phyloP scores from a whole-genome alignment of 2,329 filamentous ascomycete species.

The Phyllosticta citriasiana region DNA sequence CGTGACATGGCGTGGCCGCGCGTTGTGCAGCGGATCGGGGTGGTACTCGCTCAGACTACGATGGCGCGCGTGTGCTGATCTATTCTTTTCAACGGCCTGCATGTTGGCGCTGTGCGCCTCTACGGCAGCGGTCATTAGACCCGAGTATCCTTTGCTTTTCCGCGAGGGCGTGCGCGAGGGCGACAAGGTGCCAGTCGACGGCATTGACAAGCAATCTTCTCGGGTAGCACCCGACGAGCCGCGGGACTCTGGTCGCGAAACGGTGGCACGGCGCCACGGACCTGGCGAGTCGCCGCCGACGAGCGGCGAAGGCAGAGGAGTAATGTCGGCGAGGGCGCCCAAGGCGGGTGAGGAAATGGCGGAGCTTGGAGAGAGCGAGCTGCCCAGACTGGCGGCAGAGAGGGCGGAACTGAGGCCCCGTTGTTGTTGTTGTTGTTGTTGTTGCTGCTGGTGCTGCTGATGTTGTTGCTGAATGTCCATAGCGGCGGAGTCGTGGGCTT shows the following conservation, averaged over 20 bases:
- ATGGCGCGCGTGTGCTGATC: slow-evolving; percentile 52
- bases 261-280: slow-evolving; percentile 30
- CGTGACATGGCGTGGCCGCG: slow-evolving; percentile 60
- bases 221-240: slow-evolving; percentile 18
- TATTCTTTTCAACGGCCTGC: slow-evolving; percentile 22
- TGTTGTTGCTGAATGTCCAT: slow-evolving; percentile 27
- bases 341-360: slow-evolving; percentile 39
- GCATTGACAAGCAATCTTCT: slow-evolving; percentile 23
- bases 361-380: slow-evolving; percentile 36
- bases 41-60: slow-evolving; percentile 83
- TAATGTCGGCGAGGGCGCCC: slow-evolving; percentile 39
- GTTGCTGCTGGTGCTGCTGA: not conserved
- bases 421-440: not conserved
- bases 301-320: slow-evolving; percentile 42
- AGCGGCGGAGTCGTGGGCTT: slow-evolving; percentile 27
- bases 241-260: slow-evolving; percentile 24
- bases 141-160: slow-evolving; percentile 40
- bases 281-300: slow-evolving; percentile 32
- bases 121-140: slow-evolving; percentile 31
- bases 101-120: slow-evolving; percentile 27
- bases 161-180: slow-evolving; percentile 25
- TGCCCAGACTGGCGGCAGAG: slow-evolving; percentile 34
- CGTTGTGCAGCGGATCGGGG: slow-evolving; percentile 58
- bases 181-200: slow-evolving; percentile 23
- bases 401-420: slow-evolving; percentile 27